Conservation (phyloP, 2,329 filamentous ascomycete species). For the Ilyonectria sp. region DNA sequence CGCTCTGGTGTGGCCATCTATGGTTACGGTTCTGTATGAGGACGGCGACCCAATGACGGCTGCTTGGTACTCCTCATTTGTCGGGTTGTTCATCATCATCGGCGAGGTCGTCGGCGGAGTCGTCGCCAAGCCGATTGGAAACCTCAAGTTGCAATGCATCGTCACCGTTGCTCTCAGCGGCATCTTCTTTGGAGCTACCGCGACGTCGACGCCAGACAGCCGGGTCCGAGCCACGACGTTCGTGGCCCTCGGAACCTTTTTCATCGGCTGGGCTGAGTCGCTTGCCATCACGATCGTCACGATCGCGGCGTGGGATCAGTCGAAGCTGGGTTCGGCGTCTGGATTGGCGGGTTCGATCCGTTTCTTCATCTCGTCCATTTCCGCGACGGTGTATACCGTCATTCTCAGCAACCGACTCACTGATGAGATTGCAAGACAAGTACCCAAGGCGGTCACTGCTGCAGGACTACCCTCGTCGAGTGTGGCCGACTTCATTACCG, state of each 20-base stretch:
- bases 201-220: constrained; percentile 49
- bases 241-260: constrained; percentile 52
- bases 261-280: constrained; percentile 55
- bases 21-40: constrained; percentile 52
- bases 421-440: constrained; percentile 48
- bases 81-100: constrained; percentile 48
- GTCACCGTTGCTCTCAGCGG: constrained; percentile 46
- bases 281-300: constrained; percentile 54
- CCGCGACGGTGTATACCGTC: constrained; percentile 53
- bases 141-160: constrained; percentile 53
- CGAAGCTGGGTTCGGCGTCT: constrained; percentile 52
- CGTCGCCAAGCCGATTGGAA: constrained; percentile 46
- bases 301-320: constrained; percentile 52
- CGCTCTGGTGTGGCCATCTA: constrained; percentile 55
- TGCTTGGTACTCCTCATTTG: constrained; percentile 47
- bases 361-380: constrained; percentile 53
- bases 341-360: constrained; percentile 56
- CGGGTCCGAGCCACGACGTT: constrained; percentile 46
- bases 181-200: constrained; percentile 50
- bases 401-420: constrained; percentile 53
- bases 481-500: constrained; percentile 53
- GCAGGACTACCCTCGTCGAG: constrained; percentile 56
- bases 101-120: constrained; percentile 48
- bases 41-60: constrained; percentile 43
- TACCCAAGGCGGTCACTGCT: constrained; percentile 51